Percentiles rank a stretch among this genome's conserved stretches.
Conservation (phyloP, 345 rosid genomes). For the Tarenaya hassleriana region DNA sequence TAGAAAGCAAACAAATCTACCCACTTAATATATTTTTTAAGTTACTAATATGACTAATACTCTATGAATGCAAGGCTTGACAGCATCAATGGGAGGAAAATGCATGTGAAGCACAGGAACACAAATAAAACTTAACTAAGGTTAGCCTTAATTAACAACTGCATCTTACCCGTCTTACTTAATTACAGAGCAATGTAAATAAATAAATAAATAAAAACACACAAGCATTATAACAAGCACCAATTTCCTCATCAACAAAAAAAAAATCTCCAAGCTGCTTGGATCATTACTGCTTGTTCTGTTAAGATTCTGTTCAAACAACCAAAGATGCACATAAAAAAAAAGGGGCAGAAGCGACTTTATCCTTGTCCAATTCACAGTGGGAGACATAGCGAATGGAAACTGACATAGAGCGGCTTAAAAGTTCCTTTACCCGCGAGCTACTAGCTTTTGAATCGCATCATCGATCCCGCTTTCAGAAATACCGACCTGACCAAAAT, state of each 20-base stretch:
- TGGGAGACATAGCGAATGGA: background rate
- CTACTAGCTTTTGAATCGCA: constrained; percentile 81
- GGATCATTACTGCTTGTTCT: too few relatives aligned
- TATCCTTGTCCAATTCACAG: background rate
- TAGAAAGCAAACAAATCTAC: constrained; percentile 11
- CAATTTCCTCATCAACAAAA: background rate
- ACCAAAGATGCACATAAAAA: too few relatives aligned
- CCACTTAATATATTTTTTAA: constrained; percentile 1
- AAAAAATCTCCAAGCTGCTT: background rate
- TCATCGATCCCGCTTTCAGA: constrained; percentile 86
- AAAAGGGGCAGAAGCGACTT: constrained; percentile 2
- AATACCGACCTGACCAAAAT: constrained; percentile 62
- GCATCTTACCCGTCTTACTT: constrained; percentile 2
- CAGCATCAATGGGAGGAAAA: constrained; percentile 7
- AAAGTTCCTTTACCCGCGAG: constrained; percentile 66
- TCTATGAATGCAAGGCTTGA: constrained; percentile 15
- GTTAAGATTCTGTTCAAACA: too few relatives aligned
- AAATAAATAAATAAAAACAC: background rate
- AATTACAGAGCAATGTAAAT: too few relatives aligned
- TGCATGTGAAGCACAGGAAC: constrained; percentile 2
- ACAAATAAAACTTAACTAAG: background rate
- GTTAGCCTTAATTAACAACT: background rate
- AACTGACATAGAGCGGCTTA: background rate
- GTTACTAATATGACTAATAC: constrained; percentile 13
- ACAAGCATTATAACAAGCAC: background rate